Percentiles rank a stretch among this genome's conserved stretches.
These are phyloP conservation scores for Ilex aquifolium DNA, from an alignment of 257 asterid genomes.

Conservation along the genomic window DNA sequence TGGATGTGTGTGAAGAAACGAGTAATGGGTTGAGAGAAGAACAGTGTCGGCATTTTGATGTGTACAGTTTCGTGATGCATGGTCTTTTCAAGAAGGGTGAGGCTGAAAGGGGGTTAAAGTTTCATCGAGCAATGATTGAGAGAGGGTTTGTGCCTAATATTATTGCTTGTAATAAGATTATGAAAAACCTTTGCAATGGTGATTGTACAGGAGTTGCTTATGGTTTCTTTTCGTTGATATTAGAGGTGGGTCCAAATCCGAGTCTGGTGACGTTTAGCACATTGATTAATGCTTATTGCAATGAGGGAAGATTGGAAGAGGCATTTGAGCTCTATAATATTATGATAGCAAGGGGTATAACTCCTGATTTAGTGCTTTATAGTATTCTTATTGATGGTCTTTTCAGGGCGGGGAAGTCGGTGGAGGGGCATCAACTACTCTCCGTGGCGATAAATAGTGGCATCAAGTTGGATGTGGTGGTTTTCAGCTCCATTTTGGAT, in stretches of 20 bases:
- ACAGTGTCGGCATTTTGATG: slow-evolving; percentile 9
- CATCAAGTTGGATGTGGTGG: slow-evolving; percentile 31
- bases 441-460: slow-evolving; percentile 26
- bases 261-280: slow-evolving; percentile 41
- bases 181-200: slow-evolving; percentile 16
- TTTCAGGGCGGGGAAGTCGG: slow-evolving; percentile 31
- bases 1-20: slow-evolving; percentile 11
- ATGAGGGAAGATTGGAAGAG: slow-evolving; percentile 26
- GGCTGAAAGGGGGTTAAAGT: slow-evolving; percentile 18
- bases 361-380: slow-evolving; percentile 32
- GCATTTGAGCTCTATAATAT: slow-evolving; percentile 30
- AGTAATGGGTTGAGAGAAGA: slow-evolving; percentile 6
- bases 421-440: slow-evolving; percentile 26
- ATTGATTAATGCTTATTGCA: slow-evolving; percentile 24
- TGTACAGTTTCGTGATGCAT: slow-evolving; percentile 28
- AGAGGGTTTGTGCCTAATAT: slow-evolving; percentile 22
- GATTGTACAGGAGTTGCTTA: slow-evolving; percentile 13
- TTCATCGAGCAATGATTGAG: slow-evolving; percentile 24
- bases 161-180: slow-evolving; percentile 31
- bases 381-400: slow-evolving; percentile 38
- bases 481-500: slow-evolving; percentile 31
- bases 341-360: slow-evolving; percentile 27
- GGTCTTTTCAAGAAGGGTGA: slow-evolving; percentile 30
- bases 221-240: slow-evolving; percentile 20
- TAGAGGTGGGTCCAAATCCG: slow-evolving; percentile 36